Percentiles rank a stretch among this genome's conserved stretches.
These are phyloP conservation scores for Solanum hybrid DNA, from an alignment of 305 asterid species.

Conservation along the genomic window DNA sequence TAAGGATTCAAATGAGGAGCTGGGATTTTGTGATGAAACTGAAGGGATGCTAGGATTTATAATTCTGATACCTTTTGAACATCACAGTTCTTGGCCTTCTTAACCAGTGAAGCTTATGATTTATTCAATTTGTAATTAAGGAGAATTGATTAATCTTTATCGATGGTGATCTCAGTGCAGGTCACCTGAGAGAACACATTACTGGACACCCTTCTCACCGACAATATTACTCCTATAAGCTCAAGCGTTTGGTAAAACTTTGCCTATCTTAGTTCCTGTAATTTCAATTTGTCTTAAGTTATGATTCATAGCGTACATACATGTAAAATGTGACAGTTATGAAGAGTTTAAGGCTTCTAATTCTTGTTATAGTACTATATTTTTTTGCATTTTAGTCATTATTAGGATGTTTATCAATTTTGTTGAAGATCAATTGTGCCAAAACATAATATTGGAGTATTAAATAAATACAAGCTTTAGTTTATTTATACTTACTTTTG, in stretches of 20 bases:
- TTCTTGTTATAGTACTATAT: not conserved
- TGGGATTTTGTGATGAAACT: not conserved
- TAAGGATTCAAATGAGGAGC: not conserved
- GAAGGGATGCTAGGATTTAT: not conserved
- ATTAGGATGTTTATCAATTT: not conserved
- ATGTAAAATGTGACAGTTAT: too few species aligned
- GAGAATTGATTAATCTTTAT: constrained; percentile 16
- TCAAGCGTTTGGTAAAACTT: constrained; percentile 58
- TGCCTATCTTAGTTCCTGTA: not conserved
- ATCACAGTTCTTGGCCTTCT: not conserved
- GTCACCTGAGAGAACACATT: constrained; percentile 67
- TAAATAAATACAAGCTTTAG: not conserved
- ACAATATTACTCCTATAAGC: constrained; percentile 64
- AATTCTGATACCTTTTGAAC: not conserved
- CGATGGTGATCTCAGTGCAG: constrained; percentile 53
- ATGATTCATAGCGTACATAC: not conserved
- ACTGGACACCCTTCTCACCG: constrained; percentile 45
- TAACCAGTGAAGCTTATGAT: not conserved
- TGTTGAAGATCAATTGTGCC: not conserved
- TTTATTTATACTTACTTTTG: not conserved
- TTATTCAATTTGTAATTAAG: not conserved
- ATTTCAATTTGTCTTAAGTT: not conserved
- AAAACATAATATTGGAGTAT: not conserved
- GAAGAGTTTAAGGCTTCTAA: too few species aligned
- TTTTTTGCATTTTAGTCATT: not conserved